Evolutionary conservation across 83 land plant species (phyloP).

Genomic region (Thuja plicata): DNA sequence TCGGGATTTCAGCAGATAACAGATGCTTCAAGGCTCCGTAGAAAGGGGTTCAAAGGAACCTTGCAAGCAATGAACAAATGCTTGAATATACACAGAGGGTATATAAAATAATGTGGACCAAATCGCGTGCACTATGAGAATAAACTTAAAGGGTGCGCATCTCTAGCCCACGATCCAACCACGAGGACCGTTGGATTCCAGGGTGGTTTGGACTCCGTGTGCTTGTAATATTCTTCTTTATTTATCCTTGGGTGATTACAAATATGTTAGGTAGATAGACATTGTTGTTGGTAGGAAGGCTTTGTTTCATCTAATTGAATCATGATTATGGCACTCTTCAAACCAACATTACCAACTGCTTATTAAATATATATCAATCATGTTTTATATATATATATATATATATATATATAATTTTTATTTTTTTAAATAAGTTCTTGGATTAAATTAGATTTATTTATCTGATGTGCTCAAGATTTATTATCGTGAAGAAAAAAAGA

Average conservation of each 20-base stretch:
- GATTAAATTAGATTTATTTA: no score
- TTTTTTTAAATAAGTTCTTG: no score
- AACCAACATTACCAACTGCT: neutral
- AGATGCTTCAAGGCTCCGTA: constrained; percentile 2
- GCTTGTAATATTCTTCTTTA: neutral
- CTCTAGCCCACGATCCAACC: neutral
- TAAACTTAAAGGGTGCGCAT: neutral
- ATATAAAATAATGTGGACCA: neutral
- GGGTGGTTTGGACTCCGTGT: neutral
- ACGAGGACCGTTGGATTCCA: neutral
- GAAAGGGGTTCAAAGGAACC: neutral
- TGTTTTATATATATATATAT: no score
- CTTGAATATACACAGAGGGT: neutral
- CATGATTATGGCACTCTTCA: neutral
- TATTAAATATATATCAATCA: neutral
- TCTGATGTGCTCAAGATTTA: no score
- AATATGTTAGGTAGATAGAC: neutral
- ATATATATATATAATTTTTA: no score
- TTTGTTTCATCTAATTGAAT: neutral
- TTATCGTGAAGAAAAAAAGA: no score
- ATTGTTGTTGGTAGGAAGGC: neutral
- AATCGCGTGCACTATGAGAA: neutral
- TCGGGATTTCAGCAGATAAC: neutral
- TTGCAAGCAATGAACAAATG: neutral
- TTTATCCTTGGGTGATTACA: no score